These are phyloP conservation scores for Candida oleophila DNA, from an alignment of 805 yeast genomes.

Conservation along the genomic window DNA sequence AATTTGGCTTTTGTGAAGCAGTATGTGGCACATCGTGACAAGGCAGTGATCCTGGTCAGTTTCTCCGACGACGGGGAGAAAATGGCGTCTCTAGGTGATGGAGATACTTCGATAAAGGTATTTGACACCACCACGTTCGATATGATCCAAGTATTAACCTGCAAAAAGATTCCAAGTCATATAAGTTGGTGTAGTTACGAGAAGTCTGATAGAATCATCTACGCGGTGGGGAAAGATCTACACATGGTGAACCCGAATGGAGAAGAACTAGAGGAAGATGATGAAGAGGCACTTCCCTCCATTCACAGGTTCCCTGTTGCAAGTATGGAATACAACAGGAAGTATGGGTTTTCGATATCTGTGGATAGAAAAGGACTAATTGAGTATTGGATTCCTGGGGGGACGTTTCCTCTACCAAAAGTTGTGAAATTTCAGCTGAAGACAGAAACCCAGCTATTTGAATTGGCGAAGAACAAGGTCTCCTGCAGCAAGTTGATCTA, in stretches of 20 bases:
- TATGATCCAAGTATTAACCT: slow-evolving; percentile 15
- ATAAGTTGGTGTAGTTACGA: slow-evolving; percentile 13
- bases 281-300: slow-evolving; percentile 3
- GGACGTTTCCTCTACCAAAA: slow-evolving; percentile 6
- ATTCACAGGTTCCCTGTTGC: slow-evolving; percentile 14
- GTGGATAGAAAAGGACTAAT: slow-evolving; percentile 19
- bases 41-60: slow-evolving; percentile 14
- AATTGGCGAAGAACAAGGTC: slow-evolving; percentile 29
- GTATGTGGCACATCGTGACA: slow-evolving; percentile 16
- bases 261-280: slow-evolving; percentile 12
- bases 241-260: slow-evolving; percentile 8
- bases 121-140: slow-evolving; percentile 21
- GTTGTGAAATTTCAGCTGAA: slow-evolving; percentile 29
- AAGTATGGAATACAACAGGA: slow-evolving; percentile 11
- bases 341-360: slow-evolving; percentile 17
- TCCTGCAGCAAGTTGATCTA: slow-evolving; percentile 17
- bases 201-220: slow-evolving; percentile 9
- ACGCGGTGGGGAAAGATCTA: slow-evolving; percentile 11
- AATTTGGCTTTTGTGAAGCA: slow-evolving; percentile 14
- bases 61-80: slow-evolving; percentile 12
- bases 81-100: slow-evolving; percentile 18
- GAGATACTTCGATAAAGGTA: slow-evolving; percentile 15
- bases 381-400: slow-evolving; percentile 20
- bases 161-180: slow-evolving; percentile 2
- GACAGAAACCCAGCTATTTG: slow-evolving; percentile 37